Evolutionary conservation across 306 rosid species (phyloP).

Genomic region (Luffa acutangula): DNA sequence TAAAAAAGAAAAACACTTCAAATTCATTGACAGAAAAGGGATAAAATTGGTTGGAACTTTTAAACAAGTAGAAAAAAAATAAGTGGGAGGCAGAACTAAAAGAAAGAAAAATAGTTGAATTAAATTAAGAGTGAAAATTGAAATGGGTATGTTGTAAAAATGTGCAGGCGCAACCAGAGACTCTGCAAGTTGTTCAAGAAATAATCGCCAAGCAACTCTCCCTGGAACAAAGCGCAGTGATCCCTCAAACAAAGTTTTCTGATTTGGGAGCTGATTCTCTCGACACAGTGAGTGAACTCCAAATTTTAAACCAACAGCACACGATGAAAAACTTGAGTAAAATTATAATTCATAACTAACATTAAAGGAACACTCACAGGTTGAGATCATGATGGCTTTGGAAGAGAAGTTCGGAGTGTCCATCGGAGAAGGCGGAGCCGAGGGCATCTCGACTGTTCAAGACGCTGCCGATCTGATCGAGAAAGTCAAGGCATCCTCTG

Average conservation of each 20-base stretch:
- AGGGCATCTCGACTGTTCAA: slow-evolving; percentile 56
- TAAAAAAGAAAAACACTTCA: background rate
- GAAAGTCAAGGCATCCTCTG: slow-evolving; percentile 34
- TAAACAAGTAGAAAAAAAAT: background rate
- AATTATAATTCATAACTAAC: background rate
- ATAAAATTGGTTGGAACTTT: background rate
- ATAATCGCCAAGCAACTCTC: slow-evolving; percentile 57
- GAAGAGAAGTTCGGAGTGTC: slow-evolving; percentile 60
- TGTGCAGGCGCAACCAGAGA: slow-evolving; percentile 41
- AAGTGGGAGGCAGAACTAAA: background rate
- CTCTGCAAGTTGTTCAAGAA: slow-evolving; percentile 41
- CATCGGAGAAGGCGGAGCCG: slow-evolving; percentile 54
- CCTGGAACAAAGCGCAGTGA: slow-evolving; percentile 34
- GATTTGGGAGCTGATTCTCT: slow-evolving; percentile 66
- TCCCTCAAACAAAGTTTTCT: slow-evolving; percentile 48
- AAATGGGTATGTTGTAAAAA: background rate
- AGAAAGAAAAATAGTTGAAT: background rate
- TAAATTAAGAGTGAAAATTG: background rate
- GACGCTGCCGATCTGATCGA: slow-evolving; percentile 62
- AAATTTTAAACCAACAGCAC: background rate
- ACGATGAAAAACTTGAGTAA: background rate
- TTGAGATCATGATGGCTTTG: slow-evolving; percentile 60
- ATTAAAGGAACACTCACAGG: slow-evolving; percentile 20
- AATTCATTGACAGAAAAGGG: background rate
- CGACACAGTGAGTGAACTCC: slow-evolving; percentile 34